Conservation (phyloP, 257 asterid species). For the Solanum okadae region DNA sequence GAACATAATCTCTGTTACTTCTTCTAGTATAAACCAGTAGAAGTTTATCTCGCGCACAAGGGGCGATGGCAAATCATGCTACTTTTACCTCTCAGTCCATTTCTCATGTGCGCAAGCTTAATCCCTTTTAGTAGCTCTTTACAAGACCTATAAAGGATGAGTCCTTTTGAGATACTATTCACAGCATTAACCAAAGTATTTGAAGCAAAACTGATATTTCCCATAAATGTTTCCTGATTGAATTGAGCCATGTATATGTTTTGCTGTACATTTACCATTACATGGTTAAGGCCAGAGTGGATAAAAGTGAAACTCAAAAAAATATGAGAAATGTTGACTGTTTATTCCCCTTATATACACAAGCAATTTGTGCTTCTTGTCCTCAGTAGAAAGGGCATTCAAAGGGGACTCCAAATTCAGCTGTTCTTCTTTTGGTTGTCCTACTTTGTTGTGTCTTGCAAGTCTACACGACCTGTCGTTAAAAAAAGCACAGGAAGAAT, state of each 20-base stretch:
- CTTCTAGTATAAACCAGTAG: background rate
- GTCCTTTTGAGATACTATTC: background rate
- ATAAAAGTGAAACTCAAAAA: background rate
- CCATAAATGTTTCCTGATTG: background rate
- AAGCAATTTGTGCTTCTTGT: conserved; percentile 7
- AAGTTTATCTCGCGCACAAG: background rate
- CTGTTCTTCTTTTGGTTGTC: conserved; percentile 35
- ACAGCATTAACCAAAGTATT: background rate
- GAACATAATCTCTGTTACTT: background rate
- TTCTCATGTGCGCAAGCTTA: background rate
- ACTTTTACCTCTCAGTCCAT: background rate
- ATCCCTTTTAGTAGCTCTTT: background rate
- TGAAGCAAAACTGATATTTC: background rate
- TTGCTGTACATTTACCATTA: background rate
- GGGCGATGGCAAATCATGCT: background rate
- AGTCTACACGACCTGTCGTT: conserved; percentile 50
- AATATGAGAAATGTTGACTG: background rate
- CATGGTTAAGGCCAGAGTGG: background rate
- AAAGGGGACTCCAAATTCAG: background rate
- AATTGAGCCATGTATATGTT: background rate
- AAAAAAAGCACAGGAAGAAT: background rate
- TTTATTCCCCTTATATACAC: conserved; percentile 24
- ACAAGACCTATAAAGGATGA: background rate
- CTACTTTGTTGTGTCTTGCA: conserved; percentile 55
- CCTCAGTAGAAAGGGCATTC: conserved; percentile 1